phyloP scores from a whole-genome alignment of 148 eudicot species.

The Amaranthus cruentus region DNA sequence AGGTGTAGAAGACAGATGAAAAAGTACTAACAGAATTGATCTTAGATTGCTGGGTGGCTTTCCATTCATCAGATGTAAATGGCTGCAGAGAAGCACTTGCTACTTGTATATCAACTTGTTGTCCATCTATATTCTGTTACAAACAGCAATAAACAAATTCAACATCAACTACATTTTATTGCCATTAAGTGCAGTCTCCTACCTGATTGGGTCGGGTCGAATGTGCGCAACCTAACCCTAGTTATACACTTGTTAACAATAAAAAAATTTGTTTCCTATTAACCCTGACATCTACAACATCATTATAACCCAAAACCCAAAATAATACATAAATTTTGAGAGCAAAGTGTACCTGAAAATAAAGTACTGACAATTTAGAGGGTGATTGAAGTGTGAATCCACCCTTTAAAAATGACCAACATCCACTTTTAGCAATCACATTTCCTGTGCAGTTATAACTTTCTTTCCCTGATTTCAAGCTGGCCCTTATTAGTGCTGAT shows the following conservation, averaged over 20 bases:
- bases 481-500: constrained; percentile 13
- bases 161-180: too few relatives aligned
- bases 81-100: constrained; percentile 17
- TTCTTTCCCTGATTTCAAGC: constrained; percentile 7
- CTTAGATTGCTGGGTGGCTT: constrained; percentile 9
- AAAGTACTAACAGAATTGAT: constrained; percentile 17
- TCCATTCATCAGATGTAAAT: constrained; percentile 20
- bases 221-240: too few relatives aligned
- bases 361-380: constrained; percentile 12
- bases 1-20: too few relatives aligned
- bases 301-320: too few relatives aligned
- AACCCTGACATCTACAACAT: too few relatives aligned
- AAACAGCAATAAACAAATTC: not conserved
- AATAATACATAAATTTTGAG: too few relatives aligned
- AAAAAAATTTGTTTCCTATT: too few relatives aligned
- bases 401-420: constrained; percentile 26
- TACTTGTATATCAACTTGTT: constrained; percentile 12
- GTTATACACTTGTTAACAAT: too few relatives aligned
- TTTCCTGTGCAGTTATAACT: constrained; percentile 16
- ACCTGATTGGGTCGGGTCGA: too few relatives aligned
- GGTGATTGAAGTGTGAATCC: constrained; percentile 17
- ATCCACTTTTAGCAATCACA: constrained; percentile 21
- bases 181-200: too few relatives aligned
- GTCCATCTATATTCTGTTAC: constrained; percentile 7
- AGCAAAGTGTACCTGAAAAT: constrained; percentile 10